Evolutionary conservation across 169 alveolate species (phyloP).

Genomic region (Plasmodium gonderi): DNA sequence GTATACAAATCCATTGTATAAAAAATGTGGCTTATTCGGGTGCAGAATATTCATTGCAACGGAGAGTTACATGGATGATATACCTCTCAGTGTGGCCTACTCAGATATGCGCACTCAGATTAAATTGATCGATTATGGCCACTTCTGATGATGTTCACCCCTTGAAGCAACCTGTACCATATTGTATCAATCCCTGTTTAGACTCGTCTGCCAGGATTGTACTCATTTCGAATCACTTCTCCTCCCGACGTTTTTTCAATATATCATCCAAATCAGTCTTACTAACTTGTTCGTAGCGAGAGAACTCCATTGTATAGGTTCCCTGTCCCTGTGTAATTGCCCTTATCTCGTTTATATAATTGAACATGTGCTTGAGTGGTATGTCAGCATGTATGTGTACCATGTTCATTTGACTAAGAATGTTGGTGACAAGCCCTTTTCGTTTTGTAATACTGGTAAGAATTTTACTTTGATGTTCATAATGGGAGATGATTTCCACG

Average conservation of each 20-base stretch:
- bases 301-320: slow-evolving; percentile 94
- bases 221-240: too few species aligned
- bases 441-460: slow-evolving; percentile 91
- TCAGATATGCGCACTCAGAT: too few species aligned
- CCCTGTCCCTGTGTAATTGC: slow-evolving; percentile 94
- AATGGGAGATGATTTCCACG: slow-evolving; percentile 93
- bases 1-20: too few species aligned
- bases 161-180: too few species aligned
- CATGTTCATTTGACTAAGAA: slow-evolving; percentile 86
- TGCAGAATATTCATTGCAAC: too few species aligned
- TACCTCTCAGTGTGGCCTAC: too few species aligned
- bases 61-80: too few species aligned
- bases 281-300: slow-evolving; percentile 84
- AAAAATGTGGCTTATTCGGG: too few species aligned
- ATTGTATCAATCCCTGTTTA: too few species aligned
- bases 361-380: slow-evolving; percentile 94
- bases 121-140: too few species aligned
- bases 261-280: slow-evolving; percentile 84
- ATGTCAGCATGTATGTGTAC: slow-evolving; percentile 92
- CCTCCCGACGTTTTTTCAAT: slow-evolving; percentile 74
- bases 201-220: too few species aligned
- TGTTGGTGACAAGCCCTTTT: slow-evolving; percentile 92
- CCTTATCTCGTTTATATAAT: slow-evolving; percentile 94
- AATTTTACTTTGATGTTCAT: slow-evolving; percentile 87
- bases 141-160: too few species aligned